phyloP scores from a whole-genome alignment of 176 grass and related monocot genomes.

The Rhynchospora pubera region DNA sequence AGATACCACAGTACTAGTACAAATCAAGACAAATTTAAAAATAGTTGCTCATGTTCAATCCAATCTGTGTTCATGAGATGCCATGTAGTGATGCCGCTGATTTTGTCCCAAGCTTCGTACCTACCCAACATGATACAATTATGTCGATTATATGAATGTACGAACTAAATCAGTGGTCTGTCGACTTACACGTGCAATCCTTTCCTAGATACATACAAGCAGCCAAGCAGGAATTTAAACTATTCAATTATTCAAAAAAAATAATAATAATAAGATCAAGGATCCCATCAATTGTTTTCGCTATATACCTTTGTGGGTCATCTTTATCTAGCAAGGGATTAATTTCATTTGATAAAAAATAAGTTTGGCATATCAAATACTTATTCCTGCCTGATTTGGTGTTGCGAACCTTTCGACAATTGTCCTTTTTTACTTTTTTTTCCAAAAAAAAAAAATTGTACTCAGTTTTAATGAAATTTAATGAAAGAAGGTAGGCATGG shows the following conservation, averaged over 20 bases:
- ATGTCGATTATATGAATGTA: background rate
- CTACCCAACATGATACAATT: background rate
- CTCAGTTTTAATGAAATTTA: too few species aligned
- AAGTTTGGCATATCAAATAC: background rate
- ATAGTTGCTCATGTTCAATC: background rate
- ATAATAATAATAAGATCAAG: background rate
- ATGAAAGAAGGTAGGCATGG: too few species aligned
- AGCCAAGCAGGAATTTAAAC: background rate
- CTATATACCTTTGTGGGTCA: too few species aligned
- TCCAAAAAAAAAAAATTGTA: too few species aligned
- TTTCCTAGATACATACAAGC: background rate
- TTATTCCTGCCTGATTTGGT: background rate
- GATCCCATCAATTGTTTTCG: too few species aligned
- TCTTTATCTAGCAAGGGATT: background rate
- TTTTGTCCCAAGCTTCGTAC: constrained; percentile 4
- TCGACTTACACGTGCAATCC: background rate
- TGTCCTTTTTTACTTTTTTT: too few species aligned
- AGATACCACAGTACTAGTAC: background rate
- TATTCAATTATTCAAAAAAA: background rate
- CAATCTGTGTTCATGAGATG: background rate
- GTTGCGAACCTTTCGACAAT: too few species aligned
- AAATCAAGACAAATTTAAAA: background rate
- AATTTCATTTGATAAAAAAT: too few species aligned
- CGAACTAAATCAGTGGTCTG: background rate
- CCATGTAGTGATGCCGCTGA: background rate